phyloP scores from a whole-genome alignment of 257 asterid species.

The Plectranthus barbatus region DNA sequence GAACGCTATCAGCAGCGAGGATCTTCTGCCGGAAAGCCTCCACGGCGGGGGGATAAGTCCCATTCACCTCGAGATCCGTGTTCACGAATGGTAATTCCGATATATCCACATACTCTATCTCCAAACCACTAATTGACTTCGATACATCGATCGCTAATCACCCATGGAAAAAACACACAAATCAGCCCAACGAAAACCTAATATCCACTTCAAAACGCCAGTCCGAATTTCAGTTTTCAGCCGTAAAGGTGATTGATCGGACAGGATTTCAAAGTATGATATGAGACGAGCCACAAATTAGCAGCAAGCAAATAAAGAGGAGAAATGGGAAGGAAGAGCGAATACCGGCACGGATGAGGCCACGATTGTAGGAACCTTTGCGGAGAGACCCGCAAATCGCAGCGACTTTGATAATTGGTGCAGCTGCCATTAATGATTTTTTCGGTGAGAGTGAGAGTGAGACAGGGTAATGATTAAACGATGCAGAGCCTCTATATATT shows the following conservation, averaged over 20 bases:
- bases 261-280: neutral
- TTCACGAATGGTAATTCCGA: slow-evolving; percentile 60
- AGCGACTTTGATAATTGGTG: slow-evolving; percentile 38
- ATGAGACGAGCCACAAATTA: neutral
- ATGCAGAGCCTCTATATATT: no score
- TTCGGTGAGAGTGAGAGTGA: neutral
- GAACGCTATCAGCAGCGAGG: slow-evolving; percentile 56
- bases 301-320: no score
- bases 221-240: no score
- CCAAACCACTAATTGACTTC: slow-evolving; percentile 50
- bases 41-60: slow-evolving; percentile 61
- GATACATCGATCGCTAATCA: slow-evolving; percentile 54
- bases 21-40: slow-evolving; percentile 82
- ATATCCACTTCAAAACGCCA: no score
- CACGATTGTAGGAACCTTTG: slow-evolving; percentile 47
- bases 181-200: neutral
- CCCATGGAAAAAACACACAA: neutral
- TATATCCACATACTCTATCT: slow-evolving; percentile 66
- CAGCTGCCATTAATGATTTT: slow-evolving; percentile 25
- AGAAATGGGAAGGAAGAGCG: neutral
- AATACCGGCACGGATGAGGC: slow-evolving; percentile 59
- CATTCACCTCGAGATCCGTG: slow-evolving; percentile 76
- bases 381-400: slow-evolving; percentile 67
- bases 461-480: no score
- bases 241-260: no score